Conservation (phyloP, 75 land plant species). For the Pinus albicaulis region DNA sequence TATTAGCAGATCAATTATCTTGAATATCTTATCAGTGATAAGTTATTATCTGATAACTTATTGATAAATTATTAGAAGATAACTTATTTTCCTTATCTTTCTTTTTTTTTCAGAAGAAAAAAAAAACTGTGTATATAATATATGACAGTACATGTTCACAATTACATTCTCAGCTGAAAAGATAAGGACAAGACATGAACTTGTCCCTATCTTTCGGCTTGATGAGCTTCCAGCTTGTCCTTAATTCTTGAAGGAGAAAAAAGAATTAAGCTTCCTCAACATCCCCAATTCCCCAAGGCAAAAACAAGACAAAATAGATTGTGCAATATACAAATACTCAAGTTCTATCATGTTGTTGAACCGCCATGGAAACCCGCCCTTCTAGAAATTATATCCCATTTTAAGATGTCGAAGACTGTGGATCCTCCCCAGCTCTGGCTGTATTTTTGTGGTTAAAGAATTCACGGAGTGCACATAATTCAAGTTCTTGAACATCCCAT, state of each 20-base stretch:
- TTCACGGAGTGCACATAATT: constrained; percentile 63
- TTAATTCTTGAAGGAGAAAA: constrained; percentile 64
- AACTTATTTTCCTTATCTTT: no score
- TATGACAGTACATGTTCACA: no score
- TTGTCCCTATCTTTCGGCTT: no score
- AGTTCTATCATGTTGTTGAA: constrained; percentile 39
- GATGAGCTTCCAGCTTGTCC: no score
- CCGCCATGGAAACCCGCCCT: constrained; percentile 55
- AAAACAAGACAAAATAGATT: constrained; percentile 43
- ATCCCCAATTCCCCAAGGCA: constrained; percentile 53
- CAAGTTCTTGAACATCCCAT: constrained; percentile 34
- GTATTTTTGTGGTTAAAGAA: constrained; percentile 45
- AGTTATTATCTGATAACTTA: no score
- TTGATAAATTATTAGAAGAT: no score
- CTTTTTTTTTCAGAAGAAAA: no score
- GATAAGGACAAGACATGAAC: no score
- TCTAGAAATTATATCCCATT: constrained; percentile 66
- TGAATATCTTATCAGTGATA: no score
- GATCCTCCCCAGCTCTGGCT: constrained; percentile 49
- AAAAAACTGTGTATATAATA: no score
- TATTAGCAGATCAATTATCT: no score
- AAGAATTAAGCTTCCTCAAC: constrained; percentile 33
- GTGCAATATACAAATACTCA: constrained; percentile 55
- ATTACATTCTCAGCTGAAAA: no score
- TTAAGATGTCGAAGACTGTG: constrained; percentile 47